Evolutionary conservation across 2,329 filamentous ascomycete genomes (phyloP).

Genomic region (Trichoderma sp.): DNA sequence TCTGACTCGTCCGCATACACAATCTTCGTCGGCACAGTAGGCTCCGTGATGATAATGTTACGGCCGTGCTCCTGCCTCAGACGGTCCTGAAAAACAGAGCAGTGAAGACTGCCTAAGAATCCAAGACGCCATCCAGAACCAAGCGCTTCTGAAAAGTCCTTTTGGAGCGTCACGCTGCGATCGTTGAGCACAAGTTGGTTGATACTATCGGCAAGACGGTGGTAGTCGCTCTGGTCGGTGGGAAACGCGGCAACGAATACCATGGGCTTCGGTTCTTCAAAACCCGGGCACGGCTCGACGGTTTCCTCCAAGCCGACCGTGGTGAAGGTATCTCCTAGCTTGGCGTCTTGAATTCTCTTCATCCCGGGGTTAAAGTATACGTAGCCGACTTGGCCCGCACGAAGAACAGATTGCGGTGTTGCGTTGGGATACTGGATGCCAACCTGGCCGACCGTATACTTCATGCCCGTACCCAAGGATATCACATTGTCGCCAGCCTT

Average conservation of each 20-base stretch:
- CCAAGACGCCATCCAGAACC: slow-evolving; percentile 93
- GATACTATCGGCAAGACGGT: slow-evolving; percentile 89
- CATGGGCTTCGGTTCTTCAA: slow-evolving; percentile 98
- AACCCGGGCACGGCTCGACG: slow-evolving; percentile 84
- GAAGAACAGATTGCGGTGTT: slow-evolving; percentile 76
- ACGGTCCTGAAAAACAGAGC: slow-evolving; percentile 98
- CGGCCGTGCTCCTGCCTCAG: slow-evolving; percentile 91
- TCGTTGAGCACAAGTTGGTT: slow-evolving; percentile 93
- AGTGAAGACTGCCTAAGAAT: slow-evolving; percentile 95
- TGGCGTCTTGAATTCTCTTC: slow-evolving; percentile 94
- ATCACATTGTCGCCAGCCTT: slow-evolving; percentile 82
- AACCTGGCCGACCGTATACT: slow-evolving; percentile 93
- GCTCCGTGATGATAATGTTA: slow-evolving; percentile 95
- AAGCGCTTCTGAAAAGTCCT: slow-evolving; percentile 91
- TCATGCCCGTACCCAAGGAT: slow-evolving; percentile 84
- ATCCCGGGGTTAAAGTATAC: slow-evolving; percentile 98
- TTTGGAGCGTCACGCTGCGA: slow-evolving; percentile 88
- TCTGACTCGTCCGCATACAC: slow-evolving; percentile 77
- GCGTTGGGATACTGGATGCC: slow-evolving; percentile 94
- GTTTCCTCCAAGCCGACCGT: slow-evolving; percentile 73
- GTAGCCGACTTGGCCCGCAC: slow-evolving; percentile 94
- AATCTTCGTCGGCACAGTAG: slow-evolving; percentile 89
- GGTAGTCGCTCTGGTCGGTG: slow-evolving; percentile 85
- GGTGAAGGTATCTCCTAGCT: slow-evolving; percentile 94
- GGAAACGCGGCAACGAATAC: slow-evolving; percentile 98